Evolutionary conservation across 768 basidiomycete genomes (phyloP), one percentile per base, ranked within the genome.

Genomic region (Kwoniella heveanensis): DNA sequence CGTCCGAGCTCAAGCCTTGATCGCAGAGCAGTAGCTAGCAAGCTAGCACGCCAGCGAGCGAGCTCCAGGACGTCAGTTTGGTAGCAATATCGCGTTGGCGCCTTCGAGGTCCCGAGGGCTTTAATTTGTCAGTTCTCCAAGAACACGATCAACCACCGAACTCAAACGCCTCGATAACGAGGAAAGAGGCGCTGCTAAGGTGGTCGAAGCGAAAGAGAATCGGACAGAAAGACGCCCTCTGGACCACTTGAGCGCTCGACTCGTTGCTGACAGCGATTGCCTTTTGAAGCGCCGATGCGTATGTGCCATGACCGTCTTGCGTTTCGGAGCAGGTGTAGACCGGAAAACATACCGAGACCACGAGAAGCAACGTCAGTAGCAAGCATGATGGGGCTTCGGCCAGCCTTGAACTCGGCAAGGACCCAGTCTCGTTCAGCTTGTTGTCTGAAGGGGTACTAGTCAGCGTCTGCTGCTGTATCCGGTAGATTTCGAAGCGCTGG

Each of bases 341-440:
- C 21, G 27, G 56, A 58, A 64, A 57, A 92, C 95, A 84, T 89
- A 98, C 96, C 96, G 79, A 99, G 88, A 86, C 95, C 95, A 87
- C 95, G 94, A 79, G 93, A 96, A 65, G 95, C 96, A 76, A 99
- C 95, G 81, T 97, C 96, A 72, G 96, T 98, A 82, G 96, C 96
- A 77, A 98, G 91, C 78, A 99, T 85, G 80, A 99, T 98, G 2
- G 95, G 95, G 30, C 91, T 93, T 68, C 93, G 90, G 74, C 96
- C 93, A 59, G 92, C 89, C 83, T 98, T 98, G 85, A 99, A 99
- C 83, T 99, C 96, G 80, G 88, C 84, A 44, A 99, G 84, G 54
- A 98, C 96, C 96, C 96, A 99, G 79, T 99, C 96, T 83, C 96
- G 94, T 83, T 99, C 96, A 57, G 62, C 67, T 73, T 77, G 76